phyloP scores from a whole-genome alignment of 345 rosid species.

The Laguncularia racemosa region DNA sequence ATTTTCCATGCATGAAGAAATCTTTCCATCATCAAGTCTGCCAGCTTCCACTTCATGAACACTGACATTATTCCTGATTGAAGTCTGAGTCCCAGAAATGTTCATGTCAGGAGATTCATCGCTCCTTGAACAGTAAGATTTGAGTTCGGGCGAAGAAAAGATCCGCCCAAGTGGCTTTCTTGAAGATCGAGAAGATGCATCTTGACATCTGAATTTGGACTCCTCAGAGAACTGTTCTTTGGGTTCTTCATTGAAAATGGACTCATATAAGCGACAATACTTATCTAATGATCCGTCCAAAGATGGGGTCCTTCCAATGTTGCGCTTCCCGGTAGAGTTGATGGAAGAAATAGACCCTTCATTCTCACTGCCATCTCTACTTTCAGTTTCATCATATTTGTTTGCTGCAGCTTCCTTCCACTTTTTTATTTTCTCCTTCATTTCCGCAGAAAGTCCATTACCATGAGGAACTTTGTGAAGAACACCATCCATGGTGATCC shows the following conservation, averaged over 20 bases:
- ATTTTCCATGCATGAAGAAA: neutral
- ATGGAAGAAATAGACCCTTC: neutral
- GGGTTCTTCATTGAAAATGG: constrained; percentile 34
- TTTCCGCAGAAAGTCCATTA: constrained; percentile 43
- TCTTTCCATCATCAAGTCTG: neutral
- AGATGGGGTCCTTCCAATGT: constrained; percentile 45
- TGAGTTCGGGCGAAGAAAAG: constrained; percentile 56
- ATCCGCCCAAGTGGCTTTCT: constrained; percentile 43
- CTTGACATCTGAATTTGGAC: constrained; percentile 22
- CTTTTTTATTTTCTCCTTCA: constrained; percentile 30
- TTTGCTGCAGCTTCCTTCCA: constrained; percentile 15
- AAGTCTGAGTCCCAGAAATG: constrained; percentile 15
- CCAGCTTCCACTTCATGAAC: constrained; percentile 9
- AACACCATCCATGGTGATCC: constrained; percentile 76
- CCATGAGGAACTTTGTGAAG: constrained; percentile 69
- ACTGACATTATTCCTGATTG: constrained; percentile 7
- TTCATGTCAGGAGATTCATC: constrained; percentile 22
- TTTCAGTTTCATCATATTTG: constrained; percentile 10
- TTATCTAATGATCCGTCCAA: constrained; percentile 49
- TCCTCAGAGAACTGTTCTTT: constrained; percentile 26
- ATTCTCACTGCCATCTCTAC: constrained; percentile 12
- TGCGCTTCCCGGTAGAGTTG: constrained; percentile 3
- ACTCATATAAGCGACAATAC: constrained; percentile 55
- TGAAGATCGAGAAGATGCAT: constrained; percentile 13
- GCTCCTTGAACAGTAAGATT: constrained; percentile 14